phyloP scores from a whole-genome alignment of 768 basidiomycete species.

The Brasilioporus rufonigricans region DNA sequence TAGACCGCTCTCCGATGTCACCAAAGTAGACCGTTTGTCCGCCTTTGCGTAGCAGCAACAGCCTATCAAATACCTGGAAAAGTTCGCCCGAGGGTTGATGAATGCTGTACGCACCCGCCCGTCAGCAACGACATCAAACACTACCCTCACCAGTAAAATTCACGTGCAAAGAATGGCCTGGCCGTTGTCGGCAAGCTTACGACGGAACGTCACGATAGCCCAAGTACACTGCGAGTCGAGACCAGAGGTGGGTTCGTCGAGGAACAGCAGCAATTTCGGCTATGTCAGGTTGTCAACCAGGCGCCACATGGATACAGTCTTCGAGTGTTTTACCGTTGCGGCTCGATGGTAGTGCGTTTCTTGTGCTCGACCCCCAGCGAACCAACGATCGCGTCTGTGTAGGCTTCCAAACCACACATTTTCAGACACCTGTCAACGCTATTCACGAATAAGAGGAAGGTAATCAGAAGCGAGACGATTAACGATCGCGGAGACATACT shows the following conservation, averaged over 20 bases:
- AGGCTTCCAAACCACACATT: slow-evolving; percentile 61
- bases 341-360: slow-evolving; percentile 61
- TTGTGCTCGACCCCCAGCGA: slow-evolving; percentile 47
- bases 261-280: slow-evolving; percentile 51
- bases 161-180: slow-evolving; percentile 57
- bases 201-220: slow-evolving; percentile 47
- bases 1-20: slow-evolving; percentile 27
- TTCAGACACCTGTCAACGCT: slow-evolving; percentile 58
- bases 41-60: slow-evolving; percentile 50
- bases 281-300: neutral
- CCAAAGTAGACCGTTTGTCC: slow-evolving; percentile 73
- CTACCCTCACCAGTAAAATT: slow-evolving; percentile 12
- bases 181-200: slow-evolving; percentile 51
- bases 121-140: neutral
- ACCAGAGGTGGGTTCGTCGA: slow-evolving; percentile 61
- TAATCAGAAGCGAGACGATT: neutral
- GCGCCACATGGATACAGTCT: neutral
- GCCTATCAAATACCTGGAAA: slow-evolving; percentile 51
- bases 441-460: neutral
- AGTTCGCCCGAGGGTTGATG: slow-evolving; percentile 26
- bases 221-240: slow-evolving; percentile 53
- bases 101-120: neutral
- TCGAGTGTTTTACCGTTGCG: slow-evolving; percentile 40
- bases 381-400: slow-evolving; percentile 65
- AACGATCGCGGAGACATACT: slow-evolving; percentile 44